Conservation (phyloP, 805 yeast genomes). For the Candida endomychidarum region DNA sequence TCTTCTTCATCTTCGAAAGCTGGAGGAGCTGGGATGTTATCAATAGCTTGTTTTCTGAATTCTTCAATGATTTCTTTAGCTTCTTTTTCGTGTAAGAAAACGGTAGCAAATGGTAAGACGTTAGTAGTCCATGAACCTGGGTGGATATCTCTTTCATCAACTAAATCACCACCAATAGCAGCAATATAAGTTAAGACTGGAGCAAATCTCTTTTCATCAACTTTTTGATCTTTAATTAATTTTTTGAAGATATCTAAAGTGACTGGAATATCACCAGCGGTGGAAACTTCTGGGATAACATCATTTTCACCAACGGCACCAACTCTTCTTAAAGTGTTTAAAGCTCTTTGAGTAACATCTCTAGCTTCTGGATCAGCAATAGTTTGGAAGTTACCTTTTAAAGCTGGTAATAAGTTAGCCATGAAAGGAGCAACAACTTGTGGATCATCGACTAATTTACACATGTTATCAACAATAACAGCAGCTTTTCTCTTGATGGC, state of each 20-base stretch:
- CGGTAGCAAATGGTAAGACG: slow-evolving; percentile 91
- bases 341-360: slow-evolving; percentile 95
- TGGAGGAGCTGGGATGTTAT: slow-evolving; percentile 97
- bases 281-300: slow-evolving; percentile 92
- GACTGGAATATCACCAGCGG: slow-evolving; percentile 95
- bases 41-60: slow-evolving; percentile 94
- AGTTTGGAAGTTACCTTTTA: slow-evolving; percentile 89
- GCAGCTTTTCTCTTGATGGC: slow-evolving; percentile 99
- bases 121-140: slow-evolving; percentile 88
- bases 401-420: slow-evolving; percentile 92
- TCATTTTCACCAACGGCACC: slow-evolving; percentile 94
- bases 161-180: slow-evolving; percentile 97
- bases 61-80: slow-evolving; percentile 86
- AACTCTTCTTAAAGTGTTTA: slow-evolving; percentile 96
- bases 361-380: slow-evolving; percentile 99
- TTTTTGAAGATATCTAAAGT: slow-evolving; percentile 79
- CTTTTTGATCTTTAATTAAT: slow-evolving; percentile 65
- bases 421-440: slow-evolving; percentile 99
- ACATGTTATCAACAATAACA: slow-evolving; percentile 99
- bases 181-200: slow-evolving; percentile 80
- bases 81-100: slow-evolving; percentile 90
- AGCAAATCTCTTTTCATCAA: slow-evolving; percentile 70
- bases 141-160: slow-evolving; percentile 94
- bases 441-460: slow-evolving; percentile 99
- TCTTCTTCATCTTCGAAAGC: slow-evolving; percentile 94